Base-by-base conservation (phyloP, 805 yeast species). In the Yamadazyma laniorum region DNA sequence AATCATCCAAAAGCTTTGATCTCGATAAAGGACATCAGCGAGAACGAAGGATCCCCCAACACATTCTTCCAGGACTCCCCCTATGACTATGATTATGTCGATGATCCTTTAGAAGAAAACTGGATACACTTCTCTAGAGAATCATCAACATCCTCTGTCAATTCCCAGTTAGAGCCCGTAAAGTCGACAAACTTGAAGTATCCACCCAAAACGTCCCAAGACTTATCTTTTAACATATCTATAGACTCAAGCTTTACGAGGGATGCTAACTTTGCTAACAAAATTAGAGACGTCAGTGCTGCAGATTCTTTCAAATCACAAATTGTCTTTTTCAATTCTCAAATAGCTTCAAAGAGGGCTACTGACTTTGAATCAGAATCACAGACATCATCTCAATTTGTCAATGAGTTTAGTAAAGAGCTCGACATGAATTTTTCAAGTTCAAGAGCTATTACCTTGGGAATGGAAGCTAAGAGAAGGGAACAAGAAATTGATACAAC, bases 341-440 rank as follows among this genome's bases (percentile, higher is more conserved):
- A 42, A 29, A 38, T 42, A 13, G 18, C 18, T 7, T 6, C 28
- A 5, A 14, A 22, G 17, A 30, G 22, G 6, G 55, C 53, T 2
- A 32, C 23, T 3, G 57, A 55, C 2, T 48, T 30, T 7, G 58
- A 63, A 6, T 33, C 40, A 12, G 54, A 50, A 25, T 60, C 67
- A 4, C 40, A 57, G 18, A 47, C 58, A 1, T 56, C 70, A 4
- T 38, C 58, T 7, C 53, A 58, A 29, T 44, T 50, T 29, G 57
- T 59, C 18, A 47, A 47, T 6, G 57, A 56, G 19, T 64, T 67
- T 34, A 46, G 54, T n/a, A 51, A 45, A 28, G 55, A 53, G 17
- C 59, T 66, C n/a, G 50, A 46, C 11, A 14, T 21, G 14, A 43
- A 46, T 23, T 46, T 46, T 17, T 37, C 47, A 11, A 43, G 44